Evolutionary conservation across 2,329 filamentous ascomycete species (phyloP), one percentile per base, ranked within the genome.

Genomic region (Fragosphaeria purpurea): DNA sequence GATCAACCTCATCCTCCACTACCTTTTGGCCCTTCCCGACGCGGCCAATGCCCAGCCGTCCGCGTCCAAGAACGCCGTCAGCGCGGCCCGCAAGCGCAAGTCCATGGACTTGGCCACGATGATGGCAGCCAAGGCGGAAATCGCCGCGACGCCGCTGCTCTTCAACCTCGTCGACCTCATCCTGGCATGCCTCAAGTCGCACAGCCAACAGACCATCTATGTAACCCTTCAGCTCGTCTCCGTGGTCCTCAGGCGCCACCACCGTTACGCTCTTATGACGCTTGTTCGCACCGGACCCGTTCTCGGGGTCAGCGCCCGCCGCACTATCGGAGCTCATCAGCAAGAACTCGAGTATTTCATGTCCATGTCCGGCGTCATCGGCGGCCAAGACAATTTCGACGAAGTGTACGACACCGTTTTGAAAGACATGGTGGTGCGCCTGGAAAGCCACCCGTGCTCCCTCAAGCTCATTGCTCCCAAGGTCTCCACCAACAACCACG

Each of bases 91-190:
- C 56, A 85, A 90, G 61, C 82, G 90, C 50, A 94, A 91, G 66
- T 96, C 91, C 1, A 77, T 97, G 66, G 86, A 96, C 64, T 77
- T 95, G 3, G 79, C 94, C 11, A 88, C 82, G 37, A 84, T 88
- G 67, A 80, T 90, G 63, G 82, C 86, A 4, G 76, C 86, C 49
- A 84, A 86, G 55, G 80, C 85, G 4, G 86, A 93, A 50, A 73
- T 79, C 11, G 77, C 86, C 8, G 76, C 76, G 32, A 93, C 90
- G 2, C 93, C 93, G 0, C 78, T 88, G 11, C 74, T 98, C 1
- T 98, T 96, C 71, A 97, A 94, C 62, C 72, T 98, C 8, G 87
- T 94, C 31, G 93, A 98, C 67, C 76, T 98, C 10, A 84, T 95
- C 34, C 74, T 94, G 3, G 86, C 89, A 38, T 95, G 90, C 60